Conservation (phyloP, 495 filamentous ascomycete genomes). For the Clohesyomyces aquaticus region DNA sequence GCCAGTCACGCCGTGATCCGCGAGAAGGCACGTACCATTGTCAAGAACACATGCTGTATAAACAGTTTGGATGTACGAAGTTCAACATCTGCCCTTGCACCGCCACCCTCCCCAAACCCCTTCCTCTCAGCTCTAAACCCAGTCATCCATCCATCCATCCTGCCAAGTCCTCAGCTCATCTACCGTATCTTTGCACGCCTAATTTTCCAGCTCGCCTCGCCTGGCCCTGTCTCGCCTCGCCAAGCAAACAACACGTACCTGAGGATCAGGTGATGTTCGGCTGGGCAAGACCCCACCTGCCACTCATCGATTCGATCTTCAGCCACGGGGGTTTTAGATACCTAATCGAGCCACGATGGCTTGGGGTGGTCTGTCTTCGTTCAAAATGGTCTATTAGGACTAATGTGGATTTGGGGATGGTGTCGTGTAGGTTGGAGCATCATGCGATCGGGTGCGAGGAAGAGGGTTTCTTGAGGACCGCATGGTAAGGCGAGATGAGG, state of each 20-base stretch:
- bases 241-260: neutral
- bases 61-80: neutral
- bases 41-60: neutral
- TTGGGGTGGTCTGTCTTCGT: too few species aligned
- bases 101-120: neutral
- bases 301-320: neutral
- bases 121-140: neutral
- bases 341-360: neutral
- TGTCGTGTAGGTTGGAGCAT: too few species aligned
- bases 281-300: neutral
- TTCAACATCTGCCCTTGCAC: neutral
- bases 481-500: too few species aligned
- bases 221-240: neutral
- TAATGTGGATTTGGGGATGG: too few species aligned
- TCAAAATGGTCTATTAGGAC: too few species aligned
- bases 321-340: neutral
- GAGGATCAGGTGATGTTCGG: neutral
- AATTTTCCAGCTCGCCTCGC: neutral
- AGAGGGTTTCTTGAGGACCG: too few species aligned
- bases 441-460: too few species aligned
- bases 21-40: too few species aligned
- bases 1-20: too few species aligned
- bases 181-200: neutral
- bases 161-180: neutral
- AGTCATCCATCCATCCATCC: neutral